phyloP scores from a whole-genome alignment of 75 land plant genomes.

The Sequoiadendron giganteum region DNA sequence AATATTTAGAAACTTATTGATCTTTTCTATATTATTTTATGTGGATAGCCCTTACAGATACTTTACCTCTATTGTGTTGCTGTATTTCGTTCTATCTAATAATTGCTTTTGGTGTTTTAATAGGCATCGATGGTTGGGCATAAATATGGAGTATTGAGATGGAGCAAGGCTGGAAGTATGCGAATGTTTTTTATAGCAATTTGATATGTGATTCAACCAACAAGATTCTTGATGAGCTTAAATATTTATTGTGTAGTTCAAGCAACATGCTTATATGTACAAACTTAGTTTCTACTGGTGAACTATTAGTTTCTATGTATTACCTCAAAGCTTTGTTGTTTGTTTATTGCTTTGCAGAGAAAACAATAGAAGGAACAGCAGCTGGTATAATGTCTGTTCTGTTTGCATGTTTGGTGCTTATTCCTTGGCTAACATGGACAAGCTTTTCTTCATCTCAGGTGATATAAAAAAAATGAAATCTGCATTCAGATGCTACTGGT shows the following conservation, averaged over 20 bases:
- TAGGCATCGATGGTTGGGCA: slow-evolving; percentile 82
- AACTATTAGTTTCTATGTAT: neutral
- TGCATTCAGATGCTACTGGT: neutral
- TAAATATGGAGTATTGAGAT: slow-evolving; percentile 74
- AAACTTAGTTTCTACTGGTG: neutral
- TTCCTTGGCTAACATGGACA: slow-evolving; percentile 61
- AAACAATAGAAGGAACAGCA: slow-evolving; percentile 96
- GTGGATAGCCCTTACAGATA: neutral
- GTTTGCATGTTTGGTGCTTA: slow-evolving; percentile 57
- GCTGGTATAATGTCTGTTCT: slow-evolving; percentile 85
- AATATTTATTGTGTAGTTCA: neutral
- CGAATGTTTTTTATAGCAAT: slow-evolving; percentile 25
- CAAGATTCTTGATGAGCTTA: neutral
- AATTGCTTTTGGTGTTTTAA: neutral
- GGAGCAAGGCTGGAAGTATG: slow-evolving; percentile 81
- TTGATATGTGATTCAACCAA: slow-evolving; percentile 13
- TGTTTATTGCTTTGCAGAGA: slow-evolving; percentile 38
- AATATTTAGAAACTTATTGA: neutral
- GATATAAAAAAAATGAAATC: neutral
- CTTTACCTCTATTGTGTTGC: neutral
- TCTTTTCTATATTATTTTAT: neutral
- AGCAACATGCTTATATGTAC: neutral
- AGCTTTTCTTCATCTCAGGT: slow-evolving; percentile 52
- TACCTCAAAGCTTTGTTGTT: neutral
- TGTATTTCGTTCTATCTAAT: neutral